These are phyloP conservation scores for Psophocarpus tetragonolobus DNA, from an alignment of 306 rosid species.

Conservation along the genomic window DNA sequence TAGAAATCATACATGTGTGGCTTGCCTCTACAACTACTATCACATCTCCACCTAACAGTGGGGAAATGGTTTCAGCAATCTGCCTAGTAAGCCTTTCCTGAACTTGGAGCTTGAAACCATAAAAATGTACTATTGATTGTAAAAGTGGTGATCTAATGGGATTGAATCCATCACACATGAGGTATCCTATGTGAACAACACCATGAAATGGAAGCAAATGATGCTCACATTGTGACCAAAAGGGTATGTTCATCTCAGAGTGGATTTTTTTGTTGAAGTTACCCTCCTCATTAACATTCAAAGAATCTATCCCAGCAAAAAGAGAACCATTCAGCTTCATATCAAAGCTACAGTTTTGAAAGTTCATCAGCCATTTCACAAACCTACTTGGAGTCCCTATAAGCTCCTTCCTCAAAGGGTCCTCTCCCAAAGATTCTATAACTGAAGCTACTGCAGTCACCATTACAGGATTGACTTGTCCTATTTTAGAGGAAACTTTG, in stretches of 20 bases:
- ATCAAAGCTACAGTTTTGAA: conserved; percentile 61
- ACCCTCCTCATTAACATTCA: conserved; percentile 31
- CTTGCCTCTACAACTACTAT: conserved; percentile 90
- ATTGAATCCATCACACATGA: conserved; percentile 46
- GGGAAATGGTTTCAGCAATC: conserved; percentile 84
- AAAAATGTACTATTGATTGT: conserved; percentile 79
- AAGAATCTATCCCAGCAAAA: conserved; percentile 41
- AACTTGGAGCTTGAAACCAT: conserved; percentile 95
- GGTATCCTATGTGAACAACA: conserved; percentile 81
- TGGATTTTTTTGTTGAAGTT: conserved; percentile 40
- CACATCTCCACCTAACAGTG: conserved; percentile 75
- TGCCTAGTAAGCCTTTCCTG: conserved; percentile 97
- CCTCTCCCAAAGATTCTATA: conserved; percentile 88
- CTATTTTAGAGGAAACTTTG: conserved; percentile 52
- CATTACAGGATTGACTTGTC: conserved; percentile 54
- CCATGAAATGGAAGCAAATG: conserved; percentile 97
- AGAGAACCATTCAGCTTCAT: conserved; percentile 68
- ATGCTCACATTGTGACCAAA: conserved; percentile 97
- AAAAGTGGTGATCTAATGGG: conserved; percentile 66
- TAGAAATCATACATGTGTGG: conserved; percentile 94
- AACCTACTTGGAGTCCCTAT: conserved; percentile 78
- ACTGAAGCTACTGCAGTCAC: conserved; percentile 69
- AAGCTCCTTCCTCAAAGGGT: conserved; percentile 81
- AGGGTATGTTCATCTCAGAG: conserved; percentile 62
- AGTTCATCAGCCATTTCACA: conserved; percentile 81